These are phyloP conservation scores for Scutellaria barbata DNA, from an alignment of 257 asterid species.

Conservation along the genomic window DNA sequence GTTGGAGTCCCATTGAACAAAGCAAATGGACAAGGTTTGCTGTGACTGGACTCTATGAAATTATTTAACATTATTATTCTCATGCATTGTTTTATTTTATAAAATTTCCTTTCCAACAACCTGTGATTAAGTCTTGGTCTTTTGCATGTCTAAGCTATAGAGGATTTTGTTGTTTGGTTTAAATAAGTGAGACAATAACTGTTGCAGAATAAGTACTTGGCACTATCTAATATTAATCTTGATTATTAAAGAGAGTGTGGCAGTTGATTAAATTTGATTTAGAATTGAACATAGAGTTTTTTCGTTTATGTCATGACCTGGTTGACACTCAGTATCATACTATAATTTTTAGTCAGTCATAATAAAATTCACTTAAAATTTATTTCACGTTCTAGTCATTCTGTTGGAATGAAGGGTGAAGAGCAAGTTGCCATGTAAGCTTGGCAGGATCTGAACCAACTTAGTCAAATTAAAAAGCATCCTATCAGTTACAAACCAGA, in stretches of 20 bases:
- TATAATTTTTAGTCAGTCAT: too few relatives aligned
- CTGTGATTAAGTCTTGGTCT: conserved; percentile 22
- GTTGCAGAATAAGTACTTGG: not conserved
- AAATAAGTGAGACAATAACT: conserved; percentile 21
- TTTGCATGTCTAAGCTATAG: conserved; percentile 12
- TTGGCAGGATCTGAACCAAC: not conserved
- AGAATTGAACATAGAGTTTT: not conserved
- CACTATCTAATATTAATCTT: not conserved
- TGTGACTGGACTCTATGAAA: conserved; percentile 27
- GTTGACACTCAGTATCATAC: not conserved
- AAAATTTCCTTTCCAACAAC: conserved; percentile 18
- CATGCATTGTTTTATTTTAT: conserved; percentile 15
- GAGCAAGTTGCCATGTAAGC: too few relatives aligned
- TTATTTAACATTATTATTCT: conserved; percentile 28
- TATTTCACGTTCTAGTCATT: too few relatives aligned
- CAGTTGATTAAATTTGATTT: not conserved
- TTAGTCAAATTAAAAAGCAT: not conserved
- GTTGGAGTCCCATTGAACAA: conserved; percentile 93
- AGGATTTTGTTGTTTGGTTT: conserved; percentile 14
- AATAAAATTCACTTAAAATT: too few relatives aligned
- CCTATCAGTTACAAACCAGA: not conserved
- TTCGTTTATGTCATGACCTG: not conserved
- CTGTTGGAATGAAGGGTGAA: too few relatives aligned
- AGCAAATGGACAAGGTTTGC: conserved; percentile 96
- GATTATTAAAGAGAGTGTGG: not conserved